These are phyloP conservation scores for Bruguiera gymnorhiza DNA, from an alignment of 345 rosid genomes.

Conservation along the genomic window DNA sequence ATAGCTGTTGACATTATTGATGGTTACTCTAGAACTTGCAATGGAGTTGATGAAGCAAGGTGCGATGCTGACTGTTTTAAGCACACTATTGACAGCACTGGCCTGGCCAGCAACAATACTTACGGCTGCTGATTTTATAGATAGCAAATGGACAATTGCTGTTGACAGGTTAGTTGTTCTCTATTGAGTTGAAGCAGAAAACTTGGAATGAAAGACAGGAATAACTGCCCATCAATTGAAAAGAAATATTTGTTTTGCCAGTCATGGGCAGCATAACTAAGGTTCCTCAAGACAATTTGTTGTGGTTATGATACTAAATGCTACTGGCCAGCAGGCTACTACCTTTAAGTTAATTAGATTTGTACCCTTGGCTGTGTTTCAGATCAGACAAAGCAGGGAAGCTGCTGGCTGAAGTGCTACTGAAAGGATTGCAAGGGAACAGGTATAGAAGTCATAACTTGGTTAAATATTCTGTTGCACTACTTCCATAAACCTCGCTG, in stretches of 20 bases:
- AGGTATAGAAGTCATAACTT: constrained; percentile 42
- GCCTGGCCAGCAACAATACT: constrained; percentile 91
- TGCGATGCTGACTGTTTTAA: constrained; percentile 91
- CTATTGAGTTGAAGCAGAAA: constrained; percentile 7
- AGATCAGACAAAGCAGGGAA: constrained; percentile 93
- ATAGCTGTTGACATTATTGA: constrained; percentile 14
- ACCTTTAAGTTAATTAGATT: constrained; percentile 4
- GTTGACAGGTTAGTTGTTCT: constrained; percentile 61
- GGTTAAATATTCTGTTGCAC: constrained; percentile 1
- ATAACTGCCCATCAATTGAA: constrained; percentile 11
- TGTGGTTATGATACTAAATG: background rate
- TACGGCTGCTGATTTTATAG: constrained; percentile 82
- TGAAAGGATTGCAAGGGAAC: constrained; percentile 91
- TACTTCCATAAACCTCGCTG: constrained; percentile 4
- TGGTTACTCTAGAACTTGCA: constrained; percentile 56
- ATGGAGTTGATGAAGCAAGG: constrained; percentile 88
- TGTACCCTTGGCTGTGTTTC: constrained; percentile 28
- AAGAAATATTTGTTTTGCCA: background rate
- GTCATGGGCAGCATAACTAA: background rate
- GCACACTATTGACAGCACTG: constrained; percentile 71
- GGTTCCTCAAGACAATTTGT: background rate
- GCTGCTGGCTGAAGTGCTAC: constrained; percentile 80
- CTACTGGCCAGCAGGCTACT: background rate
- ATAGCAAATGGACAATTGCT: constrained; percentile 90
- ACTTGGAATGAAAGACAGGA: constrained; percentile 6